Conservation (phyloP, 257 asterid species). For the Plantago ovata region DNA sequence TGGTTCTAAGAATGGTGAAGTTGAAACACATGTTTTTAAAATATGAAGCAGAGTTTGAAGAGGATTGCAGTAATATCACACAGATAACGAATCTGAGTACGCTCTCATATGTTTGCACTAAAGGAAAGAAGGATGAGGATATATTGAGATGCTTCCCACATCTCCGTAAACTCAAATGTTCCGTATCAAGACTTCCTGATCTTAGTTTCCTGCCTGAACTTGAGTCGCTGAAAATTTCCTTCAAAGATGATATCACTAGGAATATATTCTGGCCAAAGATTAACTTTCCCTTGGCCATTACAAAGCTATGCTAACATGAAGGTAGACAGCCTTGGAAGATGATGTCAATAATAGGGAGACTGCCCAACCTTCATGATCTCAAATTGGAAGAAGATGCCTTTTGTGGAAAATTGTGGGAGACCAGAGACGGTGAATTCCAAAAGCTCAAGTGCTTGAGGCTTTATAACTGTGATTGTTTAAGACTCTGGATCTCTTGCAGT, state of each 20-base stretch:
- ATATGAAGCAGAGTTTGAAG: constrained; percentile 1
- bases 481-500: constrained; percentile 7
- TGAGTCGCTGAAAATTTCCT: constrained; percentile 7
- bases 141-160: no score
- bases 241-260: no score
- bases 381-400: constrained; percentile 10
- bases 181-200: not conserved
- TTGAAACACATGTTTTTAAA: constrained; percentile 14
- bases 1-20: constrained; percentile 4
- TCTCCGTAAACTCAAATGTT: not conserved
- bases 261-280: not conserved
- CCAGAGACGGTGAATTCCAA: constrained; percentile 6
- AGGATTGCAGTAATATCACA: not conserved
- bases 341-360: not conserved
- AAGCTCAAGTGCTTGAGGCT: constrained; percentile 19
- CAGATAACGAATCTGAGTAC: not conserved
- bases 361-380: constrained; percentile 20
- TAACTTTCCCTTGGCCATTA: constrained; percentile 2
- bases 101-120: not conserved
- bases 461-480: not conserved
- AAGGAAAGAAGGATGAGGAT: not conserved
- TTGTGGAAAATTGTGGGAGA: no score
- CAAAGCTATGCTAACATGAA: not conserved
- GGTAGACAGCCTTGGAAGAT: no score
- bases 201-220: constrained; percentile 2